Evolutionary conservation across 768 basidiomycete species (phyloP), one percentile per base, ranked within the genome.

Genomic region (Lepiota brunneoincarnata): DNA sequence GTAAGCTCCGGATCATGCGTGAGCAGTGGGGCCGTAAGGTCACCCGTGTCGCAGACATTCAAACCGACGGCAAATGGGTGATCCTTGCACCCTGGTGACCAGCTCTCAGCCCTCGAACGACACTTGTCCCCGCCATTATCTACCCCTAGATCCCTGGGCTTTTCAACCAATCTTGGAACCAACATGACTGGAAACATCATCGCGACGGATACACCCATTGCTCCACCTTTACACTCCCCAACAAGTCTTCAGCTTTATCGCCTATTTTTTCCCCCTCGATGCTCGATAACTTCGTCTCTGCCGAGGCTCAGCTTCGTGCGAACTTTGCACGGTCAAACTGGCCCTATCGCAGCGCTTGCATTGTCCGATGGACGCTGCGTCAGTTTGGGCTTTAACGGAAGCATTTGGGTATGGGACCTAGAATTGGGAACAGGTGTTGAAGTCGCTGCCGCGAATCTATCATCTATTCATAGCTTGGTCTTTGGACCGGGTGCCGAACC

Each of bases 351-450:
- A 3, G 79, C 86, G 3, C 75, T 93, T 18, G 79, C 86, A 14
- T 74, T 93, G 34, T 83, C 91, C 24, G 91, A 93, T 67, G 91
- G 91, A 20, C 82, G 91, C 2, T 93, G 91, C 59, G 86, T 93
- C 24, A 86, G 87, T 62, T 69, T 91, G 17, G 82, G 86, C 7
- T 69, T 69, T 31, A 83, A 89, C 64, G 89, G 89, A 37, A 81
- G 81, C 60, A 78, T 93, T 39, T 91, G 89, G 87, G 87, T 90
- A 2, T 93, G 91, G 91, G 91, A 93, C 69, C 73, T 93, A 28
- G 91, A 93, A 65, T 77, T 74, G 49, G 77, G 69, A 47, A 78
- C 71, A 48, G 76, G 76, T 21, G 75, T 73, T 35, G 74, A 77
- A 62, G 72, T 76, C 47, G 67, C 73, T 48, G 51, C 66, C 40